Evolutionary conservation across 495 filamentous ascomycete species (phyloP), one percentile per base, ranked within the genome.

Genomic region (Podospora pseudoanserina): DNA sequence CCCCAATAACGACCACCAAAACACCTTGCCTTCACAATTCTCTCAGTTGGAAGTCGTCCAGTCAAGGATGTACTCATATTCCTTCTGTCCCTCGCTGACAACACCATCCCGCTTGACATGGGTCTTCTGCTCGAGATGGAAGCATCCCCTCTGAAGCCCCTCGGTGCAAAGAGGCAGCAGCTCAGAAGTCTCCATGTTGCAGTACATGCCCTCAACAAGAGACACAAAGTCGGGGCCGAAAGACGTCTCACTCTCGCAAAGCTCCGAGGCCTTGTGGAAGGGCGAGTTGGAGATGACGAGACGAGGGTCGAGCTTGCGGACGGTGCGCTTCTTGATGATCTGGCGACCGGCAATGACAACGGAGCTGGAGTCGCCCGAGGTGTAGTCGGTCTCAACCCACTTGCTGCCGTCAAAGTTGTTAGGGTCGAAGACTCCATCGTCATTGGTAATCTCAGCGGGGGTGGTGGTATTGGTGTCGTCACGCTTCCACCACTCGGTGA

Each of bases 131-230:
- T 56, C 54, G 16, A 56, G 19, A 56, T 56, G 54, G 54, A 56
- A 56, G 54, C 54, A 56, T 56, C 19, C 54, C 2, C 6, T 56
- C 54, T 56, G 16, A 18, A 20, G 19, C 54, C 11, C 54, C 19
- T 56, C 54, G 16, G 19, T 20, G 54, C 54, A 56, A 6, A 56
- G 54, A 56, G 54, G 54, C 4, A 56, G 15, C 54, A 56, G 19
- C 19, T 56, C 54, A 18, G 54, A 56, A 56, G 54, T 56, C 54
- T 56, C 54, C 54, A 56, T 56, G 19, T 56, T 56, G 54, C 54
- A 56, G 19, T 56, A 56, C 54, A 56, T 18, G 16, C 54, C 54
- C 54, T 56, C 54, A 56, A 20, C 54, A 18, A 56, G 19, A 20
- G 54, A 56, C 4, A 56, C 19, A 6, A 56, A 56, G 19, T 56